These are phyloP conservation scores for Hypoxylon cercidicola DNA, from an alignment of 495 filamentous ascomycete species.

Conservation along the genomic window DNA sequence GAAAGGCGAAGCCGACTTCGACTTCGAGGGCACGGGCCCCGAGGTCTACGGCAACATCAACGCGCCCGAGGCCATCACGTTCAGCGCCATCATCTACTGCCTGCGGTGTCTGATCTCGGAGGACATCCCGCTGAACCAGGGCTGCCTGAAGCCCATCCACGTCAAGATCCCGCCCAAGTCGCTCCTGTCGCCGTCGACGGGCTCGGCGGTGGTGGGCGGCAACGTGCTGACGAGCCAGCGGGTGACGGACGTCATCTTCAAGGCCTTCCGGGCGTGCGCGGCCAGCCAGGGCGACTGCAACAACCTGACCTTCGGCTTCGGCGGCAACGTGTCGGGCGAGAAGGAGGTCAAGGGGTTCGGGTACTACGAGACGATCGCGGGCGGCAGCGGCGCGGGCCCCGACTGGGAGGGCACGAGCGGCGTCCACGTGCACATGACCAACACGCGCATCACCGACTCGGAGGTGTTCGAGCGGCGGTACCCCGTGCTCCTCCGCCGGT, in stretches of 20 bases:
- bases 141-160: conserved; percentile 84
- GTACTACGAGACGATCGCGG: conserved; percentile 98
- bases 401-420: conserved; percentile 90
- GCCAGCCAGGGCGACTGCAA: conserved; percentile 94
- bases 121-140: conserved; percentile 49
- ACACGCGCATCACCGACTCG: conserved; percentile 94
- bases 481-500: conserved; percentile 85
- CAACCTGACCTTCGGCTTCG: conserved; percentile 87
- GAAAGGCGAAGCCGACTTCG: conserved; percentile 80
- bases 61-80: conserved; percentile 78
- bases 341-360: conserved; percentile 80
- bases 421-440: conserved; percentile 99
- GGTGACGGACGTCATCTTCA: conserved; percentile 93
- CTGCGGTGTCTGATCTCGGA: conserved; percentile 39
- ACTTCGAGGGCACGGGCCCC: conserved; percentile 79
- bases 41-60: conserved; percentile 91
- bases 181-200: conserved; percentile 85
- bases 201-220: conserved; percentile 93
- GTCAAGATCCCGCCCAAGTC: conserved; percentile 85
- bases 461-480: conserved; percentile 97
- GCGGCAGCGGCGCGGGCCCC: conserved; percentile 87
- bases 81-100: conserved; percentile 78
- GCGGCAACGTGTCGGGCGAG: conserved; percentile 75
- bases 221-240: conserved; percentile 93
- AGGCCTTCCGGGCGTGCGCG: conserved; percentile 89